phyloP scores from a whole-genome alignment of 2,329 filamentous ascomycete genomes.

The Aspergillus sp. region DNA sequence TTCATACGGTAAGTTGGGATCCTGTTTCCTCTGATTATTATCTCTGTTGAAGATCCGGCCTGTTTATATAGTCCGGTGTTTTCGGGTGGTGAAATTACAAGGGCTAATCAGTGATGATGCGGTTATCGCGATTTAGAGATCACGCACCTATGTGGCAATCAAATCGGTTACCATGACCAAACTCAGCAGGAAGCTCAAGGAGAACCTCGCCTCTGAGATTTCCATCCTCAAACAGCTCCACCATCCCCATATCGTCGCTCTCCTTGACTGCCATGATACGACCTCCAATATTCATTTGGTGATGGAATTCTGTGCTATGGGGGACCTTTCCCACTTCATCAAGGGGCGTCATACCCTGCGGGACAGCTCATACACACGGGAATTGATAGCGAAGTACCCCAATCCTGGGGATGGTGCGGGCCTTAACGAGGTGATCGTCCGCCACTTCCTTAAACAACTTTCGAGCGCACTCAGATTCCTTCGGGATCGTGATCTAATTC shows the following conservation, averaged over 20 bases:
- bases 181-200: slow-evolving; percentile 92
- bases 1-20: slow-evolving; percentile 69
- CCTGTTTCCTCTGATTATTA: neutral
- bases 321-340: slow-evolving; percentile 93
- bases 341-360: slow-evolving; percentile 81
- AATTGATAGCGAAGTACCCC: slow-evolving; percentile 93
- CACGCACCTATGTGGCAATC: slow-evolving; percentile 83
- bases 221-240: slow-evolving; percentile 90
- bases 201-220: slow-evolving; percentile 94
- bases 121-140: slow-evolving; percentile 56
- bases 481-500: slow-evolving; percentile 80
- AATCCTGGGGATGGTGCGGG: slow-evolving; percentile 72
- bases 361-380: slow-evolving; percentile 76
- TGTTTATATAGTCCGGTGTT: neutral
- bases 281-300: slow-evolving; percentile 88
- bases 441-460: slow-evolving; percentile 95
- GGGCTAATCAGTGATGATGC: slow-evolving; percentile 16
- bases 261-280: slow-evolving; percentile 91
- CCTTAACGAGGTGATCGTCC: slow-evolving; percentile 93
- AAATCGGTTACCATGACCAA: slow-evolving; percentile 92
- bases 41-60: neutral
- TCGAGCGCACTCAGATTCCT: slow-evolving; percentile 89
- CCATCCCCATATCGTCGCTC: slow-evolving; percentile 93
- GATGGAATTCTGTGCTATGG: slow-evolving; percentile 98
- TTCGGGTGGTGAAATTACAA: neutral